Percentiles rank a stretch among this genome's conserved stretches.
phyloP scores from a whole-genome alignment of 2,329 filamentous ascomycete genomes.

The Scorias spongiosa region DNA sequence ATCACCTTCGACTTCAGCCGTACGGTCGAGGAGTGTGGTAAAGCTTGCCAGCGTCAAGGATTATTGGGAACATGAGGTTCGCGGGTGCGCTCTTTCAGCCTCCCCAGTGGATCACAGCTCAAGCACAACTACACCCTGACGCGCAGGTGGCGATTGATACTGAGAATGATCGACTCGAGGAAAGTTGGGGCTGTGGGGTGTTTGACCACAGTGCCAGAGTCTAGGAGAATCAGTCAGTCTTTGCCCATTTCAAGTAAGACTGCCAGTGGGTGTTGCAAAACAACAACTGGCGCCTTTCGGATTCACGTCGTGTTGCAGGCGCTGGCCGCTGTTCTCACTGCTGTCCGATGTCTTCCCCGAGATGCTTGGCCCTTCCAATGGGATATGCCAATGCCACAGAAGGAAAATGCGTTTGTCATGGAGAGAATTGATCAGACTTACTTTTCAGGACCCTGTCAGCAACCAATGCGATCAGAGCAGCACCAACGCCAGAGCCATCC shows the following conservation, averaged over 20 bases:
- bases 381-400: neutral
- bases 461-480: conserved; percentile 83
- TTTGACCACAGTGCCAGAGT: neutral
- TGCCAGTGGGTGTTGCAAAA: neutral
- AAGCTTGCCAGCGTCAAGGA: too few species aligned
- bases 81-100: too few species aligned
- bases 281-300: neutral
- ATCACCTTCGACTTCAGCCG: too few species aligned
- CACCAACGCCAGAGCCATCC: conserved; percentile 90
- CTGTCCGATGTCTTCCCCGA: neutral
- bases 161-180: neutral
- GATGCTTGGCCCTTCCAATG: neutral
- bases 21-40: too few species aligned
- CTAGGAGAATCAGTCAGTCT: neutral
- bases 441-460: conserved; percentile 43
- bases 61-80: too few species aligned
- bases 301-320: neutral
- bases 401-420: neutral
- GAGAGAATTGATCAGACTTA: neutral
- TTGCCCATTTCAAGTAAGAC: neutral
- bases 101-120: too few species aligned
- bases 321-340: neutral
- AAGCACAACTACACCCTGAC: neutral
- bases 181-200: neutral
- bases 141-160: neutral